A percentile compares a stretch with the other conserved stretches of the same genome.
phyloP scores from a whole-genome alignment of 768 basidiomycete species.

The Lentinula sp. region DNA sequence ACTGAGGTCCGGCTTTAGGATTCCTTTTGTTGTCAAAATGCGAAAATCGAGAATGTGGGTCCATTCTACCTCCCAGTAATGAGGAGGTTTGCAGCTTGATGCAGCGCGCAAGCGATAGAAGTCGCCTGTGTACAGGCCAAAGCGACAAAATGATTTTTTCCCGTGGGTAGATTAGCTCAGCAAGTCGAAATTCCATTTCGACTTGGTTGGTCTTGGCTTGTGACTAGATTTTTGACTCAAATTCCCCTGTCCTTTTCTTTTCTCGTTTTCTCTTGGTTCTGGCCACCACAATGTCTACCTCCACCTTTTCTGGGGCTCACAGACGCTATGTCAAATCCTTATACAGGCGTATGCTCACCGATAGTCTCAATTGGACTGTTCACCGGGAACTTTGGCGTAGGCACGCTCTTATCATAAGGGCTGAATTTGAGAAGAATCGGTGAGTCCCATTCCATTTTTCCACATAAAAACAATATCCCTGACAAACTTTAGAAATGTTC shows the following conservation, averaged over 20 bases:
- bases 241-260: not conserved
- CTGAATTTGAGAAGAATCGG: slow-evolving; percentile 93
- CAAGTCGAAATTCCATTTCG: not conserved
- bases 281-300: slow-evolving; percentile 41
- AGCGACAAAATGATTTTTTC: not conserved
- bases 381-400: slow-evolving; percentile 82
- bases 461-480: slow-evolving; percentile 1
- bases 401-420: slow-evolving; percentile 80
- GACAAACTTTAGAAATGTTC: slow-evolving; percentile 53
- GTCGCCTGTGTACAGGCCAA: not conserved
- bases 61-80: slow-evolving; percentile 37
- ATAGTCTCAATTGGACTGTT: slow-evolving; percentile 87
- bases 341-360: slow-evolving; percentile 82
- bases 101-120: not conserved
- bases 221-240: not conserved
- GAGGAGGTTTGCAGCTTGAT: not conserved
- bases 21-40: slow-evolving; percentile 66
- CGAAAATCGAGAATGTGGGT: slow-evolving; percentile 68
- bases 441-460: slow-evolving; percentile 26
- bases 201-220: not conserved
- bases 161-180: not conserved
- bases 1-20: slow-evolving; percentile 60
- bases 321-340: slow-evolving; percentile 86
- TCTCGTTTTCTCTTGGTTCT: slow-evolving; percentile 5
- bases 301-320: slow-evolving; percentile 69